Base-by-base conservation (phyloP, 2,329 filamentous ascomycete genomes). In the Aureobasidium mangrovei region DNA sequence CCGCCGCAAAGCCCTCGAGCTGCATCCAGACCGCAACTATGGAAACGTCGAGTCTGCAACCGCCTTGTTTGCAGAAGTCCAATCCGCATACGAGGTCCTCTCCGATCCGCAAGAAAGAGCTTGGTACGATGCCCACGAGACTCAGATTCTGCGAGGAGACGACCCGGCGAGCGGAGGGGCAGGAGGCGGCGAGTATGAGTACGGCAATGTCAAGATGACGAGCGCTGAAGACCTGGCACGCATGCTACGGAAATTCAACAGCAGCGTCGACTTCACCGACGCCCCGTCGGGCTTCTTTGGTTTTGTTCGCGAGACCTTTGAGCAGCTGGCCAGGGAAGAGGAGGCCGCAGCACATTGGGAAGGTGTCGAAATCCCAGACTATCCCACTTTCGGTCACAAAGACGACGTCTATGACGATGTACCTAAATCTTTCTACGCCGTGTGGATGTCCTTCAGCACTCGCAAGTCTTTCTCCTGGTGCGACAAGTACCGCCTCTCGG, bases 41-140 rank as follows among this genome's bases (percentile, higher is more conserved):
- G 85, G 87, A 63, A 85, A 96, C 65, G 84, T 86, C 58, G 89
- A 94, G 64, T 80, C 83, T 59, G 84, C 91, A 2, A 98, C 93
- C 1, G 80, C 77, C 60, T 82, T 84, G 51, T 98, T 98, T 67
- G 90, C 93, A 47, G 90, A 96, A 66, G 79, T 97, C 29, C 91
- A 96, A 69, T 80, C 90, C 35, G 93, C 93, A 44, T 95, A 98
- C 68, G 89, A 97, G 69, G 82, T 98, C n/a, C 80, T 98, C 1
- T 95, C 91, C 1, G 93, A 98, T 68, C 84, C 90, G 8, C 91
- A 98, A 67, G 93, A 98, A 69, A 83, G 93, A 62, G 86, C 91
- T 32, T 98, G 93, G 93, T 98, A 98, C 72, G 91, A 98, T 71
- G 90, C 90, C 2, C 93, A 98, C 67, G 85, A 89, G 57, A 84